phyloP scores from a whole-genome alignment of 352 stramenopile species.

The Phytophthora pluvialis region DNA sequence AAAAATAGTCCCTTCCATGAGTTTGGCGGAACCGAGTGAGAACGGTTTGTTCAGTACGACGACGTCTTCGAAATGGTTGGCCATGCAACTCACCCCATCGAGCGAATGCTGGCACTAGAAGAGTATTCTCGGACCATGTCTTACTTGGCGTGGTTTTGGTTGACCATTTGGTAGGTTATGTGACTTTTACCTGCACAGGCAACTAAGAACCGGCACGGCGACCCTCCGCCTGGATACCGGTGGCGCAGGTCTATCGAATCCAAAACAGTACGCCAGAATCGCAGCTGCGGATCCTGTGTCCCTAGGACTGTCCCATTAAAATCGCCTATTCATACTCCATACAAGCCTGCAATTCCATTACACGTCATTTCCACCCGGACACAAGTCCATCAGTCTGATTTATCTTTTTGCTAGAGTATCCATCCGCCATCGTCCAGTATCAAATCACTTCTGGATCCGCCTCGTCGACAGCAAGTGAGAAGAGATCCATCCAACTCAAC shows the following conservation, averaged over 20 bases:
- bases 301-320: background rate
- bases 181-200: background rate
- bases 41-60: too few species aligned
- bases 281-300: slow-evolving; percentile 6
- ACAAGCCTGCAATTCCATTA: background rate
- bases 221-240: slow-evolving; percentile 2
- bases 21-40: too few species aligned
- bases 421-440: background rate
- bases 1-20: too few species aligned
- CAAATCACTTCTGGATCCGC: slow-evolving; percentile 28
- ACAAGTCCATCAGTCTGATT: slow-evolving; percentile 15
- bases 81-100: too few species aligned
- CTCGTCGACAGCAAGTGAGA: background rate
- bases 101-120: too few species aligned
- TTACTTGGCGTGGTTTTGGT: too few species aligned
- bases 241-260: slow-evolving; percentile 11
- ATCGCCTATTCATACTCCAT: background rate
- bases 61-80: too few species aligned
- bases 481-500: background rate
- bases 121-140: too few species aligned
- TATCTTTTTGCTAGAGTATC: slow-evolving; percentile 3
- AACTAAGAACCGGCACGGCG: too few species aligned
- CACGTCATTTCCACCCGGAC: slow-evolving; percentile 1
- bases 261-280: slow-evolving; percentile 14
- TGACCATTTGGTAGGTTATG: too few species aligned